Evolutionary conservation across 2,329 filamentous ascomycete genomes (phyloP), one percentile per base, ranked within the genome.

Genomic region (Neofusicoccum cordaticola): DNA sequence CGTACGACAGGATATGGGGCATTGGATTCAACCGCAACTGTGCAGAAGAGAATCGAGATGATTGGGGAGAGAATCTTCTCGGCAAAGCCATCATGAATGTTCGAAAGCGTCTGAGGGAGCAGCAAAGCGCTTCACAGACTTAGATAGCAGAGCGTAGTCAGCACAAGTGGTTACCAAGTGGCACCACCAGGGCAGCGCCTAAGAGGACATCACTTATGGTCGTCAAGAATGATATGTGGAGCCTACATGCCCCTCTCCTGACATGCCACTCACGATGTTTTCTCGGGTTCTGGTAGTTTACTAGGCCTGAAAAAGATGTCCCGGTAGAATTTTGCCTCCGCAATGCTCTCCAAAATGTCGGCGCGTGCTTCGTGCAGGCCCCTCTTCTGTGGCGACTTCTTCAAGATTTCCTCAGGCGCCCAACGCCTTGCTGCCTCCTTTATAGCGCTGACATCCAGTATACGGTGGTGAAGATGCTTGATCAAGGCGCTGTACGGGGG

Each of bases 301-400:
- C 51, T 57, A 53, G 62, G 62, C 35, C 41, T 64, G 51, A 96
- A 96, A 63, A 96, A 85, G 17, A 80, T 81, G 66, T 89, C 82
- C 71, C 86, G 87, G 77, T 97, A 98, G 75, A 90, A 97, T 71
- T 82, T 87, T 63, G 94, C 94, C 81, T 99, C 95, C 64, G 86
- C 89, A 67, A 99, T 97, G 78, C 94, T 98, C 81, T 99, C 95
- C 66, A 97, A 77, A 65, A 99, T 97, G 77, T 99, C 95, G 63
- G 92, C 88, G 71, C 85, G 88, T 0, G 95, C 95, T 77, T 94
- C 87, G 80, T 99, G 95, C 60, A 88, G 80, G 42, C 86, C 87
- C 74, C 85, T 85, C 82, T 98, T 98, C 67, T 73, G 77, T 12
- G 94, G 93, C 34, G 86, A 87, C 50, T 82, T 81, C 63, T 81